Evolutionary conservation across 2,329 filamentous ascomycete genomes (phyloP), one percentile per base, ranked within the genome.

Genomic region (Calcarisporium arbuscula): DNA sequence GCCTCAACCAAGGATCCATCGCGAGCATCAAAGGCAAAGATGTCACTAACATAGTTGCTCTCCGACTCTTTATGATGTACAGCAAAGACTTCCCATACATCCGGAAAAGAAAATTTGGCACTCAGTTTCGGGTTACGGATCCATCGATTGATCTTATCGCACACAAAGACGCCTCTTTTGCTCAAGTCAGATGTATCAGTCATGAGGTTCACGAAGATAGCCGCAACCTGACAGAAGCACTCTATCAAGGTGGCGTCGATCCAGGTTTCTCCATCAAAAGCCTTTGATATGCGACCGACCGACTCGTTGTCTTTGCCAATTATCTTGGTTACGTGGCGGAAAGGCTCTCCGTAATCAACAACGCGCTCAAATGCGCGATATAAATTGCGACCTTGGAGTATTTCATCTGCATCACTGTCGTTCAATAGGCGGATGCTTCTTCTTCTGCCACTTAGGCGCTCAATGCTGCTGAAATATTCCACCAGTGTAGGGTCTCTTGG

Each of bases 171-270:
- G 19, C 57, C 55, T 1, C 25, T 34, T 0, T 40, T 19, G 1
- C 30, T 20, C 6, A 34, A 23, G 8, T n/a, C n/a, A n/a, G n/a
- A n/a, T n/a, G n/a, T n/a, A n/a, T 58, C 49, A 1, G 49, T 50
- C 56, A 64, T 56, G 36, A 41, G 47, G 41, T 64, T 65, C 6
- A 56, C 47, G 31, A 39, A 62, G 3, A 65, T 48, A 5, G 61
- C 60, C 12, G 31, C 57, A 1, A 62, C 50, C 38, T 65, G 62
- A 20, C 53, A 43, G 39, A 62, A 58, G 3, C 30, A 37, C 30
- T 65, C 62, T 8, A 40, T 29, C 14, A 58, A 39, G 7, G 39
- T 40, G 1, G 42, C 20, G 21, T 58, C 48, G 5, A 59, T 35
- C 51, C 49, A 56, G 1, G 40, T 41, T 10, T 49, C 32, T 6